phyloP scores from a whole-genome alignment of 768 basidiomycete species.

The Lentinula boryana region DNA sequence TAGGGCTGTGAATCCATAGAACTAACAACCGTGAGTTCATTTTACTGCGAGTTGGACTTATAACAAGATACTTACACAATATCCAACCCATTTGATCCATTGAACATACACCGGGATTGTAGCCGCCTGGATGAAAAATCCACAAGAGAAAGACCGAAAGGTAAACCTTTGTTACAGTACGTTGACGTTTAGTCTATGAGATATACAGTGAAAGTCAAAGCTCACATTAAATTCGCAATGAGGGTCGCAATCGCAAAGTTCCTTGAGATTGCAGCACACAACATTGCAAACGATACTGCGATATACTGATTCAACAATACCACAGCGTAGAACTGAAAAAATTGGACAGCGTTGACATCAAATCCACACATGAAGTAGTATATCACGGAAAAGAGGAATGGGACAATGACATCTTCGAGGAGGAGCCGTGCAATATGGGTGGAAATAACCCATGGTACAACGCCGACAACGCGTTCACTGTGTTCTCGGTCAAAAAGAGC shows the following conservation, averaged over 20 bases:
- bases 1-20: slow-evolving; percentile 8
- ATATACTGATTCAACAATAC: slow-evolving; percentile 51
- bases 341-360: slow-evolving; percentile 45
- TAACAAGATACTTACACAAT: slow-evolving; percentile 26
- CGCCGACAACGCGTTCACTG: slow-evolving; percentile 24
- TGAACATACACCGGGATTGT: slow-evolving; percentile 61
- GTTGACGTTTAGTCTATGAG: slow-evolving; percentile 14
- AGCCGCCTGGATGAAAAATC: slow-evolving; percentile 62
- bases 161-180: slow-evolving; percentile 18
- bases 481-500: slow-evolving; percentile 40
- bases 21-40: not conserved
- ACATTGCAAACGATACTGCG: slow-evolving; percentile 43
- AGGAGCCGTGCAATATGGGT: slow-evolving; percentile 5
- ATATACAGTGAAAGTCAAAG: slow-evolving; percentile 25
- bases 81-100: slow-evolving; percentile 65
- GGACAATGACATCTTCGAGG: slow-evolving; percentile 9
- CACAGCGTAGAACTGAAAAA: slow-evolving; percentile 68
- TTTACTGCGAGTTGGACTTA: not conserved
- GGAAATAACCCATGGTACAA: slow-evolving; percentile 27
- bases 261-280: slow-evolving; percentile 5
- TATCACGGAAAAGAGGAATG: slow-evolving; percentile 9
- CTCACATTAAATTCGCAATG: slow-evolving; percentile 53
- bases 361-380: slow-evolving; percentile 67
- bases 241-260: slow-evolving; percentile 66
- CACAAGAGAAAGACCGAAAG: slow-evolving; percentile 48